These are phyloP conservation scores for Coleophoma cylindrospora DNA, from an alignment of 2,329 filamentous ascomycete genomes.

Conservation along the genomic window DNA sequence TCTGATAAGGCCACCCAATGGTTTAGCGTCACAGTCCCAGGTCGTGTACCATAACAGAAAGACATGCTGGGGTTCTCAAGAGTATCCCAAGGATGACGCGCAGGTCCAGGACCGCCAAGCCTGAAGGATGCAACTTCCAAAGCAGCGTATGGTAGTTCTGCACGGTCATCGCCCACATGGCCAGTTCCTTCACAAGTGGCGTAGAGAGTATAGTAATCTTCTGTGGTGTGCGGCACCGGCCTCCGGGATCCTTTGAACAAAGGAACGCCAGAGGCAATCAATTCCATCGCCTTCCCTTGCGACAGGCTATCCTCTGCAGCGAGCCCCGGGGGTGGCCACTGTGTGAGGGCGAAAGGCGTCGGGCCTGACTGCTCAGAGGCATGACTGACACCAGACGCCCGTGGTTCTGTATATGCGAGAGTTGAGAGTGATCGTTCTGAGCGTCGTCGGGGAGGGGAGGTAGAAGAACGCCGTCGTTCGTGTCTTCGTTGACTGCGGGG, in stretches of 20 bases:
- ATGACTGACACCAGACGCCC: slow-evolving; percentile 3
- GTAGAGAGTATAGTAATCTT: slow-evolving; percentile 52
- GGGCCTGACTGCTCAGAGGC: neutral
- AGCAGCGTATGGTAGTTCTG: slow-evolving; percentile 7
- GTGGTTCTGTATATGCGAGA: slow-evolving; percentile 2
- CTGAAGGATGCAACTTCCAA: slow-evolving; percentile 16
- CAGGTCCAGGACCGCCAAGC: slow-evolving; percentile 13
- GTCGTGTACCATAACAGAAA: slow-evolving; percentile 59
- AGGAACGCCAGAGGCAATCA: slow-evolving; percentile 54
- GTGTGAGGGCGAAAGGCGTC: slow-evolving; percentile 34
- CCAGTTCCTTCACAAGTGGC: slow-evolving; percentile 43
- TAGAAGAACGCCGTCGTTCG: slow-evolving; percentile 31
- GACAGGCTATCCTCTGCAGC: slow-evolving; percentile 43
- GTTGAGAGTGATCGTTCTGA: slow-evolving; percentile 26
- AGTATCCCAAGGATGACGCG: slow-evolving; percentile 56
- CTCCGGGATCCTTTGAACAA: slow-evolving; percentile 49
- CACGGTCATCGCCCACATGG: slow-evolving; percentile 15
- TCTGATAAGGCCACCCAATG: slow-evolving; percentile 61
- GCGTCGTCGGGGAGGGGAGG: slow-evolving; percentile 35
- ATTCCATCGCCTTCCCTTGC: slow-evolving; percentile 48
- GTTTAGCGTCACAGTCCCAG: slow-evolving; percentile 69
- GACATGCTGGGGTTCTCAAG: slow-evolving; percentile 70
- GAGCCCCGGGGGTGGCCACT: slow-evolving; percentile 54
- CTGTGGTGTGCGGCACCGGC: slow-evolving; percentile 45
- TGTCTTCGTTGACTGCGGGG: slow-evolving; percentile 5